These are phyloP conservation scores for Trametes polyzona DNA, from an alignment of 1,284 basidiomycete species.

Conservation along the genomic window DNA sequence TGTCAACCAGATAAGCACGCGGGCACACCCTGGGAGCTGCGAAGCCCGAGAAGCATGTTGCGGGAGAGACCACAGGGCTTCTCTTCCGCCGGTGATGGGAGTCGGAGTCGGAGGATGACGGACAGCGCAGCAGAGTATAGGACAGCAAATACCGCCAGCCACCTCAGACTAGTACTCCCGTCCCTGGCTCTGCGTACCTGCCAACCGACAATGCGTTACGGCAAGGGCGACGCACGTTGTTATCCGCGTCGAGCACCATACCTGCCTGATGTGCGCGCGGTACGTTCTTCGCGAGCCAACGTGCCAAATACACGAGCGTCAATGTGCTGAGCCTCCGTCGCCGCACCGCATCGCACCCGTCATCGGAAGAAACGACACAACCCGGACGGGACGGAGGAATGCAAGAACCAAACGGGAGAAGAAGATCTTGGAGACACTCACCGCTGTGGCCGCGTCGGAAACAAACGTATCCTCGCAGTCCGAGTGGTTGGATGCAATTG, in stretches of 20 bases:
- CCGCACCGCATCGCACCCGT: too few relatives aligned
- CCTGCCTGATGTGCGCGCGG: neutral
- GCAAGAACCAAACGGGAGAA: neutral
- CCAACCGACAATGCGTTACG: neutral
- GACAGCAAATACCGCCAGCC: too few relatives aligned
- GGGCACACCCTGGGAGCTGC: slow-evolving; percentile 2
- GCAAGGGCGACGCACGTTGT: slow-evolving; percentile 8
- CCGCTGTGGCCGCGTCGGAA: slow-evolving; percentile 7
- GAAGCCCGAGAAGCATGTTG: slow-evolving; percentile 15
- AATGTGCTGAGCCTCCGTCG: neutral
- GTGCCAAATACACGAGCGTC: neutral
- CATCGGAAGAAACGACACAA: neutral
- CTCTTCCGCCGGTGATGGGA: slow-evolving; percentile 12
- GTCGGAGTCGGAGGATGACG: slow-evolving; percentile 7
- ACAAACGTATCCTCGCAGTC: neutral
- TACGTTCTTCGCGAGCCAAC: too few relatives aligned
- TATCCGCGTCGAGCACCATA: neutral
- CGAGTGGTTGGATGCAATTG: neutral
- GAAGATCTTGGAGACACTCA: neutral
- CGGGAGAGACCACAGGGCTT: neutral
- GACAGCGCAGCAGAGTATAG: too few relatives aligned
- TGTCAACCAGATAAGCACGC: slow-evolving; percentile 7
- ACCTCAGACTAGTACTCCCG: too few relatives aligned
- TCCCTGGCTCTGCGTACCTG: too few relatives aligned
- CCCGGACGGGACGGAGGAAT: slow-evolving; percentile 10